phyloP scores from a whole-genome alignment of 495 filamentous ascomycete genomes.

The Aspergillus campestris region DNA sequence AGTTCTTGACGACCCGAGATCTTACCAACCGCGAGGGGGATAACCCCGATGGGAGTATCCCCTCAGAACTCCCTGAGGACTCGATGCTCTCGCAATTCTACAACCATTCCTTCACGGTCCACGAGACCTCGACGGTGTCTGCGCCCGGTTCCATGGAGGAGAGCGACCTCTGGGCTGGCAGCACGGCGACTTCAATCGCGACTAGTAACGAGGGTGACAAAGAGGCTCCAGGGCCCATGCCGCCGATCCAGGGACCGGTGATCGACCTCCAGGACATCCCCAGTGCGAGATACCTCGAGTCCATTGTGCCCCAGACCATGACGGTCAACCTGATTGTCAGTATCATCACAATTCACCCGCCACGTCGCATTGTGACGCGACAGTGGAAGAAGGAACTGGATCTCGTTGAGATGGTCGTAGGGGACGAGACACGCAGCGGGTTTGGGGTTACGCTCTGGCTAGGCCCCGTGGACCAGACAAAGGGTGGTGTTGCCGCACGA shows the following conservation, averaged over 20 bases:
- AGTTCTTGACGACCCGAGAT: conserved; percentile 43
- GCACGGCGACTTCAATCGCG: conserved; percentile 13
- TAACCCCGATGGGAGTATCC: conserved; percentile 3
- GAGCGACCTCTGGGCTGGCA: conserved; percentile 18
- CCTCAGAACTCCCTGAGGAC: conserved; percentile 17
- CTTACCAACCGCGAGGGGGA: conserved; percentile 20
- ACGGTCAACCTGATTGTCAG: conserved; percentile 69
- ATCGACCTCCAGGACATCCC: conserved; percentile 64
- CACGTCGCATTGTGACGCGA: conserved; percentile 49
- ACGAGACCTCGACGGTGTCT: conserved; percentile 39
- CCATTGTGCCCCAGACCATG: conserved; percentile 72
- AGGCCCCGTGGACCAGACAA: conserved; percentile 17
- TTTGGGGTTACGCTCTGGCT: conserved; percentile 86
- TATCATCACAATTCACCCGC: conserved; percentile 60
- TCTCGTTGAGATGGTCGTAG: conserved; percentile 71
- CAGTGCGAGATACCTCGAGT: conserved; percentile 52
- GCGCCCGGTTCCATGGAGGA: conserved; percentile 16
- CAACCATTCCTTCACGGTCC: conserved; percentile 60
- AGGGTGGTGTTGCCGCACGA: conserved; percentile 12
- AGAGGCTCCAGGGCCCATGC: conserved; percentile 4
- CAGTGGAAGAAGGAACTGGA: conserved; percentile 44
- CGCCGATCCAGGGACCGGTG: conserved; percentile 30
- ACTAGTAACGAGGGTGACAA: conserved; percentile 4
- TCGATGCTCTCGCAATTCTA: conserved; percentile 55
- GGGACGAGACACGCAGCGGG: conserved; percentile 75